Percentiles rank a stretch among this genome's conserved stretches.
Conservation (phyloP, 495 filamentous ascomycete genomes). For the Talaromyces thailandensis region DNA sequence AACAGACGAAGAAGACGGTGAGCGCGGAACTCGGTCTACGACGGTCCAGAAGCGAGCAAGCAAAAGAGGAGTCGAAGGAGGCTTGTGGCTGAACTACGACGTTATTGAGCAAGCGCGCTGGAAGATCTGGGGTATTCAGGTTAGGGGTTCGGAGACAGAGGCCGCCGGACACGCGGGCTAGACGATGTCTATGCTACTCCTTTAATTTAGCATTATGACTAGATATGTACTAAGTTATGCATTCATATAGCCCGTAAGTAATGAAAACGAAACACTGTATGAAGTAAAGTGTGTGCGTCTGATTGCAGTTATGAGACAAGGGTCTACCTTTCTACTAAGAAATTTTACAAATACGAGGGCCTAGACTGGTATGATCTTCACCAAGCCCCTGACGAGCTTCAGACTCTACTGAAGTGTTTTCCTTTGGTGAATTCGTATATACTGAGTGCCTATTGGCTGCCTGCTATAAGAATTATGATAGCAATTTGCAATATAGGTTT, state of each 20-base stretch:
- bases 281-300: not conserved
- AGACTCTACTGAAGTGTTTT: not conserved
- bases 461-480: too few relatives aligned
- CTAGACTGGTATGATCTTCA: not conserved
- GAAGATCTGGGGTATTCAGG: slow-evolving; percentile 47
- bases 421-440: not conserved
- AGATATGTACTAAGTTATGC: not conserved
- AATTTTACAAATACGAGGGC: not conserved
- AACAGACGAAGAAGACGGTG: not conserved
- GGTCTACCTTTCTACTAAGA: not conserved
- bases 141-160: slow-evolving; percentile 30
- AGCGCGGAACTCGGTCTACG: not conserved
- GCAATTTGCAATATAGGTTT: too few relatives aligned
- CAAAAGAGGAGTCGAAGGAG: slow-evolving; percentile 8
- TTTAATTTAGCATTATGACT: not conserved
- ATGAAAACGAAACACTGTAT: not conserved
- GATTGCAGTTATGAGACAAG: not conserved
- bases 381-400: not conserved
- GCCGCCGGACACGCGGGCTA: not conserved
- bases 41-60: not conserved
- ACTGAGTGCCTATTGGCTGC: too few relatives aligned
- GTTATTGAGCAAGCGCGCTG: slow-evolving; percentile 35
- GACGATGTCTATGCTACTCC: not conserved
- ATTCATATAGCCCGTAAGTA: not conserved
- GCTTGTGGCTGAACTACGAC: slow-evolving; percentile 32